Evolutionary conservation across 2,329 filamentous ascomycete species (phyloP), one percentile per base, ranked within the genome.

Genomic region (Nothomitra cinnamomea): DNA sequence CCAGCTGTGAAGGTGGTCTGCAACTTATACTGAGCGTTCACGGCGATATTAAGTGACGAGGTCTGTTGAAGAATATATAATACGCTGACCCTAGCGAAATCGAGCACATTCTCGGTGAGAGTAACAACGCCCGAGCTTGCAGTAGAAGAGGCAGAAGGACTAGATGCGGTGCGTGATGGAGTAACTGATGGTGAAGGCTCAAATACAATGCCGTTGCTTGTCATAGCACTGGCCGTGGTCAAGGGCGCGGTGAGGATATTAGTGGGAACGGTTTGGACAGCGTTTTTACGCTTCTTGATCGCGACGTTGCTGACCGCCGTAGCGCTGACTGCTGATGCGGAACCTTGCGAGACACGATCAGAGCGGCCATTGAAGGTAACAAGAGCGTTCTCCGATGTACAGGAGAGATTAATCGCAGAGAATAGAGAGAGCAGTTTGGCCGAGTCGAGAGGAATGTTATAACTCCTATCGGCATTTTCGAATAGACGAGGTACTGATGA

Each of bases 381-480:
- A 2, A 98, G 74, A 0, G 87, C 83, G 61, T 96, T 96, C 65
- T 95, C 84, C 0, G 82, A 79, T 7, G 79, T 79, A 66, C 92
- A 98, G 53, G 85, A 88, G 15, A 95, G 71, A 58, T 83, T 83
- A 32, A 77, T 78, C 4, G 75, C 69, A 61, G 84, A 90, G 66
- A 96, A 86, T 49, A 87, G 77, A 1, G 82, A 79, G 54, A 95
- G 69, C 52, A 96, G 77, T 6, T 74, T 74, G 0, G 78, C 78
- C 2, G 78, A 74, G 45, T 84, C 79, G 0, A 98, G 75, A 0
- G 85, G 78, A 47, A 98, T 77, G 2, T 80, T 82, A 67, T 86
- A 96, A 59, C 86, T 84, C 21, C 68, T 63, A 56, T 78, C 67
- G 0, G 84, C 78, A 47, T 76, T 73, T 12, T 75, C 66, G 54